phyloP scores from a whole-genome alignment of 805 yeast species.

The Teunomyces tritomae region DNA sequence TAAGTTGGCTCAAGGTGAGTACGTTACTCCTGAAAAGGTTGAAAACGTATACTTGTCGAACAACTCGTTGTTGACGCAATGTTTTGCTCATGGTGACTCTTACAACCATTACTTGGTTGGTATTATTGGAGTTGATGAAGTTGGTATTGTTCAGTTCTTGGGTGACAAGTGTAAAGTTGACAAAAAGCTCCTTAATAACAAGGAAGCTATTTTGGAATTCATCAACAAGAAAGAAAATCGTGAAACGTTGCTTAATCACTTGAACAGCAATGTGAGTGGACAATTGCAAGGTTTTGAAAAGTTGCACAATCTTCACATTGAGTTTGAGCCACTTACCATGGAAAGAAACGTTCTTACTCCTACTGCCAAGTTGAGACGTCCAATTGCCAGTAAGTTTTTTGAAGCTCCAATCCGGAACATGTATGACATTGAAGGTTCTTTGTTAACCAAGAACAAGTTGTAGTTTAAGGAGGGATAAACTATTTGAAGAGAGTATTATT shows the following conservation, averaged over 20 bases:
- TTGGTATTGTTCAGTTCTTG: slow-evolving; percentile 14
- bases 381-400: slow-evolving; percentile 46
- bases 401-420: slow-evolving; percentile 36
- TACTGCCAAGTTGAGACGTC: slow-evolving; percentile 50
- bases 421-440: slow-evolving; percentile 45
- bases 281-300: slow-evolving; percentile 22
- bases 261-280: slow-evolving; percentile 15
- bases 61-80: slow-evolving; percentile 18
- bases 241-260: slow-evolving; percentile 12
- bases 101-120: slow-evolving; percentile 21
- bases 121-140: slow-evolving; percentile 23
- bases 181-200: slow-evolving; percentile 3
- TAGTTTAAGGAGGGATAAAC: neutral
- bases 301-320: slow-evolving; percentile 23
- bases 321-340: slow-evolving; percentile 25
- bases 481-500: neutral
- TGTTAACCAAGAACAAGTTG: slow-evolving; percentile 11
- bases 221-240: slow-evolving; percentile 16
- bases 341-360: slow-evolving; percentile 27
- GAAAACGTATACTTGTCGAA: slow-evolving; percentile 23
- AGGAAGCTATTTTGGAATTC: slow-evolving; percentile 9
- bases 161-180: slow-evolving; percentile 11
- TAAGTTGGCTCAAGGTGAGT: slow-evolving; percentile 32
- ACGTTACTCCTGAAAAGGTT: slow-evolving; percentile 30
- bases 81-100: slow-evolving; percentile 24